Base-by-base conservation (phyloP, 2,329 filamentous ascomycete species). In the Paraphoma sp. region DNA sequence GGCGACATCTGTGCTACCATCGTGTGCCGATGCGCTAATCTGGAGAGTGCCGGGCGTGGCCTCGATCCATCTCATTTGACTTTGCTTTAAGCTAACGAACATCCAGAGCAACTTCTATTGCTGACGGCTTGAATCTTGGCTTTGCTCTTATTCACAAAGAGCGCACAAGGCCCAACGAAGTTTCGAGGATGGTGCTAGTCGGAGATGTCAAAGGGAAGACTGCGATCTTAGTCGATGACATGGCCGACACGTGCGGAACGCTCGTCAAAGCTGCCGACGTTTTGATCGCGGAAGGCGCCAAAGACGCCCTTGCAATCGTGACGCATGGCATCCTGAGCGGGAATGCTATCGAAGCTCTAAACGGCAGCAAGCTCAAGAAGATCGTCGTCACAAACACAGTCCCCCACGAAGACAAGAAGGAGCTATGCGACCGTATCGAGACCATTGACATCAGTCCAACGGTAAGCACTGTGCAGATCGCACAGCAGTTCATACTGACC, bases 141-240 rank as follows among this genome's bases (percentile, higher is more conserved):
- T 97, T 98, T 76, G 94, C 94, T 8, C 86, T 98, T 52, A 98
- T 98, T 67, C 93, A 97, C 85, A 97, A 98, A 82, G 94, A 97
- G 80, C 91, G 93, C 55, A 90, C 93, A 6, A 87, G 92, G n/a
- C 89, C 89, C 10, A 96, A 96, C 71, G 93, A 96, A 73, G 93
- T 97, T 59, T 92, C 90, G 9, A 89, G 92, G 69, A 96, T 97
- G 92, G 91, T 93, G 0, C 89, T 99, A n/a, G 94, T 98, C 48
- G 95, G 95, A 65, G 93, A 96, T 64, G 95, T 98, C 45, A 86
- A 88, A 65, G 91, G 91, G 80, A 95, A 95, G 81, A 89, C 94
- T 30, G 94, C 94, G 57, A 97, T 99, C 72, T 88, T 99, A 47
- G 94, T 99, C 46, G 94, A 98, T 76, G 94, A 98, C 76, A 97